These are phyloP conservation scores for Talaromyces ruber DNA, from an alignment of 495 filamentous ascomycete species.

Conservation along the genomic window DNA sequence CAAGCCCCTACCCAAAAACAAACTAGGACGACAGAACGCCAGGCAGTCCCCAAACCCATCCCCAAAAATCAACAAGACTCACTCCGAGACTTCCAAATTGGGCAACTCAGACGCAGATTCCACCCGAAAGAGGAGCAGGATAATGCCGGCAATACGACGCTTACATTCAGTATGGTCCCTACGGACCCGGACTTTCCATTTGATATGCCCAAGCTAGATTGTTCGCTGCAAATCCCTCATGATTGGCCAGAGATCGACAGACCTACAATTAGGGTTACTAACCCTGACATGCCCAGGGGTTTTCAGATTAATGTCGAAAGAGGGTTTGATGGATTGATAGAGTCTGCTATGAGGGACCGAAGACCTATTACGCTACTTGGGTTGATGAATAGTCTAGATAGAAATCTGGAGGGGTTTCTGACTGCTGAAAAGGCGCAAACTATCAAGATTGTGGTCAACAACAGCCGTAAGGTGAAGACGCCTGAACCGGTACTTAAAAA, in stretches of 20 bases:
- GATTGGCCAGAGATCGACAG: conserved; percentile 15
- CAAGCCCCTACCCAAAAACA: conserved; percentile 5
- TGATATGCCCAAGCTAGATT: conserved; percentile 63
- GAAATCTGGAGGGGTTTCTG: conserved; percentile 62
- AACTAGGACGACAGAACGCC: neutral
- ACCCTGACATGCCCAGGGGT: conserved; percentile 69
- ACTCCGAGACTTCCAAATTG: conserved; percentile 67
- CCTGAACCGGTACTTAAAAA: neutral
- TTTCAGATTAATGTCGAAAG: conserved; percentile 74
- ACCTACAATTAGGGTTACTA: conserved; percentile 58
- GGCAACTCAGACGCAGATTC: conserved; percentile 67
- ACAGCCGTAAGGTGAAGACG: neutral
- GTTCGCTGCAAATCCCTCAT: conserved; percentile 59
- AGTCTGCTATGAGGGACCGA: conserved; percentile 35
- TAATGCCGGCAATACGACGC: conserved; percentile 38
- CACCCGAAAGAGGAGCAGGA: conserved; percentile 48
- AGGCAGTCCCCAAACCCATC: conserved; percentile 49
- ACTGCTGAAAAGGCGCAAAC: conserved; percentile 66
- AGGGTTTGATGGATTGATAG: conserved; percentile 64
- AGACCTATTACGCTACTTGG: conserved; percentile 53
- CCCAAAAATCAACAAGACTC: conserved; percentile 57
- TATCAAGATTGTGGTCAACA: conserved; percentile 67
- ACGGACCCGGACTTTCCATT: conserved; percentile 89
- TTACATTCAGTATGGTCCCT: conserved; percentile 59
- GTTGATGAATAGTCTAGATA: conserved; percentile 66